Base-by-base conservation (phyloP, 345 rosid species). In the Schrenkiella parvula region DNA sequence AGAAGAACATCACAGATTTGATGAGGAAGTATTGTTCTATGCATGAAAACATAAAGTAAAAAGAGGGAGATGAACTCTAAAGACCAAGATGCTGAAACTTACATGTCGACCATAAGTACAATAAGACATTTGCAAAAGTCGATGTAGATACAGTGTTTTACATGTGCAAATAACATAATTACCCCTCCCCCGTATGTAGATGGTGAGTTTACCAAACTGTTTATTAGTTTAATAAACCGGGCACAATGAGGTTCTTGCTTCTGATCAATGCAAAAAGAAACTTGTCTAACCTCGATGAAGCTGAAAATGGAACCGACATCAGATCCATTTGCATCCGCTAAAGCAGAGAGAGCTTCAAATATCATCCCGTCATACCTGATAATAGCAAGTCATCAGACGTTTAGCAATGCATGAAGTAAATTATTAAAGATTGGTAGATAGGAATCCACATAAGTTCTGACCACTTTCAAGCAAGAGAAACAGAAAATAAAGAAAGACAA, bases 301-400 rank as follows among this genome's bases (percentile, higher is more conserved):
- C 48, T 72, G 48, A 84, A 62, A 69, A 95, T 89, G 39, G 86
- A 87, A 74, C 83, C 74, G 32, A 77, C 75, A 48, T 89, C 93
- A 22, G 82, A 82, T 60, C 96, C 96, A 74, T 80, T 80, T 17
- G 86, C 80, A 63, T 89, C 89, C 12, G 82, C 85, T 68, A 84
- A 79, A 10, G 79, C 73, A 59, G 84, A 26, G 68, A 95, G 72
- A 11, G 99, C 99, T 86, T 95, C 97, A 68, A 84, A 82, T 70
- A 95, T 91, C 88, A 88, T 47, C 38, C 81, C 82, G 71, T 85
- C 80, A 65, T 84, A 86, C 85, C 91, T 89, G n/a, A 69, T 77
- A 61, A 51, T 22, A 65, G 38, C 8, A 1, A 34, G 42, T 10
- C 70, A 54, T 6, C 17, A 60, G 4, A 23, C 17, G 28, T 18